Evolutionary conservation across 2,329 filamentous ascomycete genomes (phyloP), one percentile per base, ranked within the genome.

Genomic region (Colletotrichum kahawae): DNA sequence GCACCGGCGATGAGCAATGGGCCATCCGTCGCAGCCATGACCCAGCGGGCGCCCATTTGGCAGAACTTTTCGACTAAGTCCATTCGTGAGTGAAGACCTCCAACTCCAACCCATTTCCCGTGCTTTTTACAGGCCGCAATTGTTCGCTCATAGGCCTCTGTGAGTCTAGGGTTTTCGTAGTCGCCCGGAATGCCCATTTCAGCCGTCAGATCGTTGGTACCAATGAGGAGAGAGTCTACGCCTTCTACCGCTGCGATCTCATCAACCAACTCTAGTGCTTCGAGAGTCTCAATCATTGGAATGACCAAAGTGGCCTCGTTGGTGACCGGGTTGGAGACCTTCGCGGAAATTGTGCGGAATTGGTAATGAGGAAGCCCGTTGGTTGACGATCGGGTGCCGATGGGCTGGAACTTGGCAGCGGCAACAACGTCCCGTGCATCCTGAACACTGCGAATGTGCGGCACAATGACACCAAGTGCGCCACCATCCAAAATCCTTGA

Each of bases 141-240:
- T 4, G 82, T 82, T 71, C 83, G 84, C 51, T 82, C 76, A 8
- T 84, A 80, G 1, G 82, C 78, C 7, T 83, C 77, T 13, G 78
- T 64, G 10, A 69, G 5, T 12, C 77, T 51, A 2, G 81, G 77
- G 75, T 84, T 82, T 34, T 86, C 84, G 74, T 84, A 86, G 48
- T 86, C 78, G 2, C 85, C 84, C 0, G 84, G 84, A 38, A 85
- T 86, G 0, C 85, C 86, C 79, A 87, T 81, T 56, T 87, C 86
- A 1, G 84, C 82, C 24, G 80, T 84, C 64, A 88, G 77, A 71
- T 87, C 87, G 64, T 87, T 87, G 2, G 85, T 84, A 7, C 87
- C 86, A 24, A 87, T 83, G 4, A 88, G 78, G 1, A 88, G 77
- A 1, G 79, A 83, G 73, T 88, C 86, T 5, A 88, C 86, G 1